phyloP scores from a whole-genome alignment of 352 stramenopile genomes.

The Phytophthora agathidicida region DNA sequence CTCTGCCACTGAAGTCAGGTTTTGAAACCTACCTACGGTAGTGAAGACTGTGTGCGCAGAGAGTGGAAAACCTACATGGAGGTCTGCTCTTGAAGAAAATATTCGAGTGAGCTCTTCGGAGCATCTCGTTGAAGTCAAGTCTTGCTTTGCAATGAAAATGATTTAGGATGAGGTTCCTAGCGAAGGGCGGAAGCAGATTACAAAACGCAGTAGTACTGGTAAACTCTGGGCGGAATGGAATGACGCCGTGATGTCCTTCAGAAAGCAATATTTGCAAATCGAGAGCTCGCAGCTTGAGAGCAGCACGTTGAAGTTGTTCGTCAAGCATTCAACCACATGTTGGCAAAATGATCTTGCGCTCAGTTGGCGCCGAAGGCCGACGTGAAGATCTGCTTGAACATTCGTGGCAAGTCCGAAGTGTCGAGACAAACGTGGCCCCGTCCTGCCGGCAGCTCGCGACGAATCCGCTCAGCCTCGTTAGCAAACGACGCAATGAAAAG shows the following conservation, averaged over 20 bases:
- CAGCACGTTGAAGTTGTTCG: constrained; percentile 6
- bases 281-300: neutral
- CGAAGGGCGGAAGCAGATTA: too few relatives aligned
- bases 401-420: constrained; percentile 74
- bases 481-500: constrained; percentile 89
- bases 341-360: neutral
- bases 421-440: constrained; percentile 83
- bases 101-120: too few relatives aligned
- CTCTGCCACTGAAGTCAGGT: constrained; percentile 12
- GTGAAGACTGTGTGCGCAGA: too few relatives aligned
- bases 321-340: neutral
- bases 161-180: too few relatives aligned
- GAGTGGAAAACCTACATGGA: too few relatives aligned
- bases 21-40: too few relatives aligned
- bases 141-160: too few relatives aligned
- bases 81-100: too few relatives aligned
- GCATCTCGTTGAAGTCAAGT: too few relatives aligned
- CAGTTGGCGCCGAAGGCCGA: constrained; percentile 43
- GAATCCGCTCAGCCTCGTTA: constrained; percentile 76
- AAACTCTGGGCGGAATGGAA: too few relatives aligned
- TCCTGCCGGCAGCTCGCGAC: constrained; percentile 63
- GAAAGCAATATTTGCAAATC: neutral
- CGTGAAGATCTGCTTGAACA: constrained; percentile 90
- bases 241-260: too few relatives aligned
- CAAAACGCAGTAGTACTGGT: too few relatives aligned